Base-by-base conservation (phyloP, 179 eudicot species). In the Amaranthus tricolor region DNA sequence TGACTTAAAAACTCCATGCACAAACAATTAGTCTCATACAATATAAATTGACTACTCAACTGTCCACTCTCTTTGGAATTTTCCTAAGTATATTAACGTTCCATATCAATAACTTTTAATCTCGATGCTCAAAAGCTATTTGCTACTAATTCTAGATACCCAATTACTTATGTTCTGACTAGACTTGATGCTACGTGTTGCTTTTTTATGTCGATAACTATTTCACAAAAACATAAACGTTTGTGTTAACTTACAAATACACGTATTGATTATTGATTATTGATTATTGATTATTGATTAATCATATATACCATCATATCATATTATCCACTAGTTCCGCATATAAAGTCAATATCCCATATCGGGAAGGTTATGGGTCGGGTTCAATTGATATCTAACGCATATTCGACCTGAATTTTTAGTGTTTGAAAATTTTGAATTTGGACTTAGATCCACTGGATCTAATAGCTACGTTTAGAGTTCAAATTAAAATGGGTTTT, bases 21-120 rank as follows among this genome's bases (percentile, higher is more conserved):
- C 11, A 62, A 66, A 48, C 43, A 66, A 48, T 48, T 49, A 44
- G 17, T 14, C 49, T 7, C 58, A 21, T 61, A 52, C 56, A 31
- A 56, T 56, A n/a, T 13, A 21, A 67, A 67, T 75, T 75, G 72
- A 75, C 65, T 11, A 7, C 24, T 65, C 45, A 62, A 24, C 45
- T 24, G 65, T n/a, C 52, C 19, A 60, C 56, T 54, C 56, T 54
- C 19, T 19, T 20, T 15, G 48, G 63, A 70, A 0, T 20, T 77
- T 77, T 51, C 15, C 45, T 55, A 21, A 55, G 10, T 64, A 9
- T 4, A 69, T 52, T 44, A 19, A 10, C 9, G 21, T 19, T 52
- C 47, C 15, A 43, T 65, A 13, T 17, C 14, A 51, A 17, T 16
- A 67, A 68, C 57, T 58, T 66, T 5, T 48, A 16, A 17, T 3